phyloP scores from a whole-genome alignment of 768 basidiomycete species.

The Punctularia strigosozonata region DNA sequence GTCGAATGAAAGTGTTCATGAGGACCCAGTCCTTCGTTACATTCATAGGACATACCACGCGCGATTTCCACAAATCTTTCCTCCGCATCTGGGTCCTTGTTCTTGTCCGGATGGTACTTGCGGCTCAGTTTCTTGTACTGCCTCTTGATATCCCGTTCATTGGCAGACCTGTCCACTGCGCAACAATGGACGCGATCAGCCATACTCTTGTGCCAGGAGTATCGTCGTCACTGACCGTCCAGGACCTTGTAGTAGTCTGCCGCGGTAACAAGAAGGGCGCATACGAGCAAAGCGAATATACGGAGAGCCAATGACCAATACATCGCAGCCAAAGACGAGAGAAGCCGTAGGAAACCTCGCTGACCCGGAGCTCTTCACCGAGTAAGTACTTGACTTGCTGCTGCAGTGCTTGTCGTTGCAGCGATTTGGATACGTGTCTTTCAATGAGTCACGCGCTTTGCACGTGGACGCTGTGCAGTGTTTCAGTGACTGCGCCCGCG shows the following conservation, averaged over 20 bases:
- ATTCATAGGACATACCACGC: conserved; percentile 44
- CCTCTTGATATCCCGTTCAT: conserved; percentile 81
- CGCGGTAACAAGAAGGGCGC: conserved; percentile 29
- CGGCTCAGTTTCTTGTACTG: conserved; percentile 86
- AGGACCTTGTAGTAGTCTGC: conserved; percentile 75
- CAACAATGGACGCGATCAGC: not conserved
- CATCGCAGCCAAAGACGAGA: conserved; percentile 16
- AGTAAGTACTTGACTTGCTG: too few species aligned
- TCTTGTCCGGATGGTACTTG: conserved; percentile 94
- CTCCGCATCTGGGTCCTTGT: conserved; percentile 73
- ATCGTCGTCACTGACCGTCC: conserved; percentile 52
- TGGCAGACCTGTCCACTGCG: conserved; percentile 61
- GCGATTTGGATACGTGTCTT: too few species aligned
- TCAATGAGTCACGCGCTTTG: too few species aligned
- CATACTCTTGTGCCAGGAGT: conserved; percentile 7
- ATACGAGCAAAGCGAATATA: conserved; percentile 19
- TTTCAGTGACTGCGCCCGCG: too few species aligned
- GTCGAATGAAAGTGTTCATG: conserved; percentile 3
- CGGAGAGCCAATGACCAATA: too few species aligned
- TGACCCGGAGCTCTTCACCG: too few species aligned
- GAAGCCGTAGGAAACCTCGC: conserved; percentile 13
- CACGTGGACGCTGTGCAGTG: too few species aligned
- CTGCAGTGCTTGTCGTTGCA: too few species aligned
- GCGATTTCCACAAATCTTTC: conserved; percentile 86
- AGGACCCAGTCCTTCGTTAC: not conserved